A percentile compares a stretch with the other conserved stretches of the same genome.
phyloP scores from a whole-genome alignment of 306 rosid genomes.

The Carpinus fangiana region DNA sequence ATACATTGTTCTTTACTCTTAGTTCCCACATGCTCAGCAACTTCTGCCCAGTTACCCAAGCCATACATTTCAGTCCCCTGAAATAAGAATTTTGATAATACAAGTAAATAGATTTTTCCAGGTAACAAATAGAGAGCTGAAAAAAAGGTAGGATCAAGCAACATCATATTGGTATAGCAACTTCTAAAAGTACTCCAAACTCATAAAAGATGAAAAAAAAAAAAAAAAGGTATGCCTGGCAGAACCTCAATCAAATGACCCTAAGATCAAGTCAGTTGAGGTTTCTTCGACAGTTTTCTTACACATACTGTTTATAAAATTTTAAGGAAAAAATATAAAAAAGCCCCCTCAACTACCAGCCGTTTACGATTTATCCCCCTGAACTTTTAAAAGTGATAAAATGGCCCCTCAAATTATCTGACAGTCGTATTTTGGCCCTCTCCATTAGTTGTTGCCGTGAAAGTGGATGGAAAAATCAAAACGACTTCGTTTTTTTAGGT shows the following conservation, averaged over 20 bases:
- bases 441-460: no score
- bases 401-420: no score
- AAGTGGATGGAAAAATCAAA: no score
- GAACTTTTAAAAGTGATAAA: no score
- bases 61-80: slow-evolving; percentile 99
- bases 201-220: background rate
- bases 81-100: slow-evolving; percentile 24
- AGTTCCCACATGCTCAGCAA: slow-evolving; percentile 99
- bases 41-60: slow-evolving; percentile 94
- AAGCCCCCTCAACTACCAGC: no score
- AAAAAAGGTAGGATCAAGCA: slow-evolving; percentile 20
- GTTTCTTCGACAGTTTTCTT: background rate
- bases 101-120: slow-evolving; percentile 13
- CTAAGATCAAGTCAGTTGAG: background rate
- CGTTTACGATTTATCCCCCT: no score
- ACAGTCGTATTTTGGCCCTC: no score
- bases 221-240: background rate
- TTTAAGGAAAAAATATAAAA: no score
- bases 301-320: background rate
- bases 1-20: slow-evolving; percentile 91
- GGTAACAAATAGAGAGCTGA: slow-evolving; percentile 16
- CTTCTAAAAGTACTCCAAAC: background rate
- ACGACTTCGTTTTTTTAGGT: no score
- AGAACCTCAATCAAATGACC: slow-evolving; percentile 4
- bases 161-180: background rate